Evolutionary conservation across 208 protist species (phyloP).

Genomic region (Trypanosoma caninum): DNA sequence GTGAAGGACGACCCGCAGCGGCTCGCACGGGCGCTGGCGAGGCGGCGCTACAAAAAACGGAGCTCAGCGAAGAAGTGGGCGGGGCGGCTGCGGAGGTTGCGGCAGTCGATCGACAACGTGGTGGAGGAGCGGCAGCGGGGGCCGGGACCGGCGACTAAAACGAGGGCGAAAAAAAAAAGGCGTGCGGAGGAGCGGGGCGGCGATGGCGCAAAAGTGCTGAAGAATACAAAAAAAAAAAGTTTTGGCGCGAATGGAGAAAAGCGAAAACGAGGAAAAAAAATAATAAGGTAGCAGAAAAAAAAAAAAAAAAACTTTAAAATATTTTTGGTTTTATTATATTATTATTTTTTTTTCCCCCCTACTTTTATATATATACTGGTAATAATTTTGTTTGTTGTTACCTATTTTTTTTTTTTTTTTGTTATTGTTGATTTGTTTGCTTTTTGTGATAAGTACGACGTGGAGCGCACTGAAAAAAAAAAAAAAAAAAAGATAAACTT

Average conservation of each 20-base stretch:
- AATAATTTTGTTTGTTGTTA: no score
- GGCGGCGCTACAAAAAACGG: conserved; percentile 74
- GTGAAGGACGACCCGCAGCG: conserved; percentile 72
- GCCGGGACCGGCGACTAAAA: background rate
- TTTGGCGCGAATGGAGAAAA: background rate
- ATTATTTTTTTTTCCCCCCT: no score
- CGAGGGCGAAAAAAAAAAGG: conserved; percentile 32
- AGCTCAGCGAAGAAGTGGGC: conserved; percentile 79
- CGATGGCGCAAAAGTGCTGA: background rate
- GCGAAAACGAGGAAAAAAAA: no score
- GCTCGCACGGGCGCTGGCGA: conserved; percentile 62
- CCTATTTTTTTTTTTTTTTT: no score
- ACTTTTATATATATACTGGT: no score
- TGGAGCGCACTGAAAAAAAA: no score
- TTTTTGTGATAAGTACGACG: no score
- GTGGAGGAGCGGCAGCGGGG: conserved; percentile 45
- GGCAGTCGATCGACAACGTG: conserved; percentile 69
- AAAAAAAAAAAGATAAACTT: no score
- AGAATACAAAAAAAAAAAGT: background rate
- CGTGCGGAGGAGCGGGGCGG: conserved; percentile 3
- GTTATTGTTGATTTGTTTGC: no score
- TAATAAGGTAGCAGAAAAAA: no score
- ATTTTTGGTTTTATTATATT: no score
- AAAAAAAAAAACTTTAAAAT: no score
- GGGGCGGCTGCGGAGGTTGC: conserved; percentile 47